A percentile compares a stretch with the other conserved stretches of the same genome.
Evolutionary conservation across 2,329 filamentous ascomycete genomes (phyloP).

Genomic region (Claviceps spartinae): DNA sequence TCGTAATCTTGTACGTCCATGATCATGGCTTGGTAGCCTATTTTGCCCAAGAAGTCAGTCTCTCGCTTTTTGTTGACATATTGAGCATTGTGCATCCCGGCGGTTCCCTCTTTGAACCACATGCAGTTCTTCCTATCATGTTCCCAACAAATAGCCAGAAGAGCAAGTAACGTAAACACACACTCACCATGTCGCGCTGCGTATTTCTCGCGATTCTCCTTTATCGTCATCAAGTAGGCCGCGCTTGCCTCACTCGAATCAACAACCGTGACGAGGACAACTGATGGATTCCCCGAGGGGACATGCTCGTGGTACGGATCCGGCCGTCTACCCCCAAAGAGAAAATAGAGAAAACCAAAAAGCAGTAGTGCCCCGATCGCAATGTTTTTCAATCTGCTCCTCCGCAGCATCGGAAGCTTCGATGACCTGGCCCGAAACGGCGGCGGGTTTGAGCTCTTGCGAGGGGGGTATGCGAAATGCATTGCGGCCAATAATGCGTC

Average conservation of each 20-base stretch:
- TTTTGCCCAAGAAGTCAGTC: not conserved
- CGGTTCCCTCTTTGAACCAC: too few relatives aligned
- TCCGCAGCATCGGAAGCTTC: slow-evolving; percentile 39
- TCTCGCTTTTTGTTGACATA: not conserved
- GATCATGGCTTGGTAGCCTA: slow-evolving; percentile 64
- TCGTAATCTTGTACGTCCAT: slow-evolving; percentile 65
- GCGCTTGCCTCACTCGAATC: slow-evolving; percentile 52
- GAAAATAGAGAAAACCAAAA: slow-evolving; percentile 46
- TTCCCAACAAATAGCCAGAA: too few relatives aligned
- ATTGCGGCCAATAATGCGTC: slow-evolving; percentile 32
- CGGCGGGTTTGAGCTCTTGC: slow-evolving; percentile 66
- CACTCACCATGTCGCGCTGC: slow-evolving; percentile 69
- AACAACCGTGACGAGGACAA: slow-evolving; percentile 75
- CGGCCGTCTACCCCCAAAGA: slow-evolving; percentile 27
- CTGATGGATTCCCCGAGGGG: slow-evolving; percentile 43
- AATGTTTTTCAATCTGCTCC: slow-evolving; percentile 47
- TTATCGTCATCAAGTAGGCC: slow-evolving; percentile 58
- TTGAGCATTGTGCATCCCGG: too few relatives aligned
- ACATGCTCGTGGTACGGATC: slow-evolving; percentile 21
- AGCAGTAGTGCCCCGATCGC: slow-evolving; percentile 40
- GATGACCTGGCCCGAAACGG: slow-evolving; percentile 53
- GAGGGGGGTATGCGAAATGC: slow-evolving; percentile 82
- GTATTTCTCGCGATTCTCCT: slow-evolving; percentile 73
- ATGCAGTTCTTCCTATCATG: too few relatives aligned
- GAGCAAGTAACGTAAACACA: too few relatives aligned